A percentile compares a stretch with the other conserved stretches of the same genome.
phyloP scores from a whole-genome alignment of 1,284 basidiomycete genomes.

The Golubevia sp. region DNA sequence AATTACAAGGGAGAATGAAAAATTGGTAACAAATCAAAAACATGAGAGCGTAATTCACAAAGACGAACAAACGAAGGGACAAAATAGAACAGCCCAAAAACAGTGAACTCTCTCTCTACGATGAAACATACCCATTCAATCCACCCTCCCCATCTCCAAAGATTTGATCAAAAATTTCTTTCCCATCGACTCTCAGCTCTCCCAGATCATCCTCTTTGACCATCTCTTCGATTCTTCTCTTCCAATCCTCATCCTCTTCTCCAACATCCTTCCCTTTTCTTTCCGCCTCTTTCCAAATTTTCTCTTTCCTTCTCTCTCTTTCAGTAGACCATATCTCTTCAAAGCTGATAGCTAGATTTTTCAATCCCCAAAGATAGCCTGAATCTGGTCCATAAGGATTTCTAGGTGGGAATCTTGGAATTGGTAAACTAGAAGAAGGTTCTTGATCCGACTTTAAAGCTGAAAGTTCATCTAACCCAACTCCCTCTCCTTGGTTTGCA shows the following conservation, averaged over 20 bases:
- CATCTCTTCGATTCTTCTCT: too few species aligned
- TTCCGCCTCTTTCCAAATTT: constrained; percentile 12
- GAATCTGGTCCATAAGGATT: constrained; percentile 85
- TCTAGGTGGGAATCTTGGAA: constrained; percentile 78
- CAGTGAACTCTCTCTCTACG: too few species aligned
- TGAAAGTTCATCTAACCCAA: constrained; percentile 76
- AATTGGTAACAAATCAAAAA: too few species aligned
- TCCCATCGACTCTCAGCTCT: constrained; percentile 35
- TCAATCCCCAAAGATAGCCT: constrained; percentile 89
- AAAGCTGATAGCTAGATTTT: constrained; percentile 72
- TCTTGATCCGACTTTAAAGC: constrained; percentile 65
- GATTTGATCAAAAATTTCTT: constrained; percentile 56
- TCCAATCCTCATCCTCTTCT: too few species aligned
- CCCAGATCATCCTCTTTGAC: constrained; percentile 30
- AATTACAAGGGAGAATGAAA: too few species aligned
- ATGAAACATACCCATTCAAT: too few species aligned
- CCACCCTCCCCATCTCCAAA: constrained; percentile 35
- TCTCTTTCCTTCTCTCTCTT: constrained; percentile 13
- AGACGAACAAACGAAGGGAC: too few species aligned
- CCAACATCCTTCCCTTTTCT: not conserved
- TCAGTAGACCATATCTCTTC: constrained; percentile 65
- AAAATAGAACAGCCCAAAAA: too few species aligned
- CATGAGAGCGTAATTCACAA: too few species aligned
- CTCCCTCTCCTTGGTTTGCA: constrained; percentile 63
- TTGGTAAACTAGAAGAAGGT: constrained; percentile 58